Base-by-base conservation (phyloP, 1,284 basidiomycete species). In the Filobasidium uniguttulatum region DNA sequence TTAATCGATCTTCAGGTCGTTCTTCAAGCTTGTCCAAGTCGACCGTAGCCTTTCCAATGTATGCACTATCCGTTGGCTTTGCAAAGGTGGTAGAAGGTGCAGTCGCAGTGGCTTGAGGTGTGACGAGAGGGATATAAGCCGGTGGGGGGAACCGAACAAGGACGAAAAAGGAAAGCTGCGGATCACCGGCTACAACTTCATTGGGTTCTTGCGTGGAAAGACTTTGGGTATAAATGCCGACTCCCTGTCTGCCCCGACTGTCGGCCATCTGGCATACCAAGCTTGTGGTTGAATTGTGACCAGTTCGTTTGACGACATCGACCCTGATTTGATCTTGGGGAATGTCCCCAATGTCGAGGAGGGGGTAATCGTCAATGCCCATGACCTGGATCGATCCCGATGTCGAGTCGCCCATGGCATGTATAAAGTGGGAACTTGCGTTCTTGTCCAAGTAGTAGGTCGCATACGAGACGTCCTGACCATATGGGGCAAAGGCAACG, bases 371-470 rank as follows among this genome's bases (percentile, higher is more conserved):
- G 3, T 67, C 65, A 5, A 57, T 46, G 1, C 68, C 68, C 3
- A 70, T 44, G 46, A 70, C 60, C 48, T 66, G 61, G 4, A 67
- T 50, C 7, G 62, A 64, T 4, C 68, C 68, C 3, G 57, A 59
- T 0, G 65, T 60, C 0, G 62, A 63, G 7, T 68, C 54, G 14
- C 68, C 68, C 8, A 58, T 49, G 1, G 65, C 55, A 28, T 45
- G 36, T 22, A 66, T 57, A 51, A 70, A 58, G 36, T 60, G 61
- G 2, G 49, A 26, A 65, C 50, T 31, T 57, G 59, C 17, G 54
- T 48, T n/a, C 50, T 49, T 43, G 28, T 48, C 35, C 9, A 56
- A 36, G 15, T 20, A 48, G 35, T 41, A 56, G 2, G 55, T 50
- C 5, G 50, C 55, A 7, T 60, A 43, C 7, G 57, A 59, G 28